Conservation (phyloP, 768 basidiomycete species). For the Cyathus striatus region DNA sequence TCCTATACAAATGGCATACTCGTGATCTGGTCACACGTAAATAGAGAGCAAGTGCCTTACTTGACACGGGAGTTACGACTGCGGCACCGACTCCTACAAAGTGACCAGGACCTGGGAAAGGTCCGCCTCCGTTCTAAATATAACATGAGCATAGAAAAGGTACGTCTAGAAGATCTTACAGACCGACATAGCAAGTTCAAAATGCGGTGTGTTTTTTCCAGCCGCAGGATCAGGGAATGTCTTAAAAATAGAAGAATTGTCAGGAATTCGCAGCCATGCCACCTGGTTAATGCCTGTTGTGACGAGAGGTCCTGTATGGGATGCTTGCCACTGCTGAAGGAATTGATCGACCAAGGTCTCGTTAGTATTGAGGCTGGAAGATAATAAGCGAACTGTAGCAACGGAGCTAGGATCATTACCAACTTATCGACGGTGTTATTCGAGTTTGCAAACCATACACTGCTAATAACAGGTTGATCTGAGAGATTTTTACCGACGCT, state of each 20-base stretch:
- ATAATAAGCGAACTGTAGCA: background rate
- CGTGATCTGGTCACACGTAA: background rate
- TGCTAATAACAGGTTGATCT: slow-evolving; percentile 24
- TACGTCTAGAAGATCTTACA: no score
- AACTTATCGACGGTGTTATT: slow-evolving; percentile 21
- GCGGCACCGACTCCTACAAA: background rate
- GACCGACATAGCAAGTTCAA: slow-evolving; percentile 14
- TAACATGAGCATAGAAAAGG: no score
- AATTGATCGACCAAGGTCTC: slow-evolving; percentile 14
- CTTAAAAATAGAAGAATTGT: slow-evolving; percentile 13
- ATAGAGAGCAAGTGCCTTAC: background rate
- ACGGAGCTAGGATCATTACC: background rate
- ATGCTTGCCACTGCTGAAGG: slow-evolving; percentile 15
- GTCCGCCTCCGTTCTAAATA: no score
- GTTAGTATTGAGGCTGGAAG: slow-evolving; percentile 13
- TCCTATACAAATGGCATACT: slow-evolving; percentile 10
- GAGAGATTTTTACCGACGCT: slow-evolving; percentile 32
- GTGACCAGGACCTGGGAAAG: no score
- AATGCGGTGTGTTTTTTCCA: slow-evolving; percentile 16
- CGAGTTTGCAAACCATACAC: slow-evolving; percentile 18
- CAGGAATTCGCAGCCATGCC: slow-evolving; percentile 14
- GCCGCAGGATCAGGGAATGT: slow-evolving; percentile 15
- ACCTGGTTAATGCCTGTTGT: slow-evolving; percentile 15
- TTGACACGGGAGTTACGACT: background rate
- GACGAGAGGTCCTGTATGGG: slow-evolving; percentile 14